Evolutionary conservation across 495 filamentous ascomycete genomes (phyloP), one percentile per base, ranked within the genome.

Genomic region (Xylaria longipes): DNA sequence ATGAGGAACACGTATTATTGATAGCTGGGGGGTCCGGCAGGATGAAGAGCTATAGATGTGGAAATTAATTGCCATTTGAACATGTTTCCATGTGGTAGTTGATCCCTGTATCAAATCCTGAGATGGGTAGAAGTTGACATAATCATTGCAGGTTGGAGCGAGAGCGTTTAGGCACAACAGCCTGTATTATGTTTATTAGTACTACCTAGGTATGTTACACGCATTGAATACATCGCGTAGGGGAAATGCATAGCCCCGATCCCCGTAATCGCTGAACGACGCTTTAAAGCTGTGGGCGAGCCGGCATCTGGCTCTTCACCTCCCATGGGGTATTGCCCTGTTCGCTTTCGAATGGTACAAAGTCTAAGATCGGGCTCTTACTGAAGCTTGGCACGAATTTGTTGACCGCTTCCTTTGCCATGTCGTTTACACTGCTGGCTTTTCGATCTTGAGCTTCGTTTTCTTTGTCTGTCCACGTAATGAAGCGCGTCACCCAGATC

Each of bases 331-430:
- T 69, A 12, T 50, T 41, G 33, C 71, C 71, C 7, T 15, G n/a
- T 9, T 37, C 35, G 43, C 71, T 41, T 43, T 72, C 46, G 20
- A 69, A 72, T 22, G 71, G 71, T 25, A 72, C n/a, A 33, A 72
- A 72, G 31, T 72, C 71, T 11, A 72, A 41, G 45, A 72, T 35
- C 25, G 65, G 65, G 57, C 25, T 39, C 56, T n/a, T 41, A 6
- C 33, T 56, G 15, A 48, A 69, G 22, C 22, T 9, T 9, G 65
- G 65, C 6, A 54, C 17, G 2, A 63, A 31, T n/a, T 29, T 64
- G 11, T 64, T 35, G 46, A 61, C 15, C 22, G 20, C 2, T 14
- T 25, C 17, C 48, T 66, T 29, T 31, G n/a, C 31, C 54, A 39
- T 48, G 37, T 31, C 60, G 27, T 35, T 54, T 5, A 33, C 56